Evolutionary conservation across 2,329 filamentous ascomycete genomes (phyloP), one percentile per base, ranked within the genome.

Genomic region (Amylocarpus encephaloides): DNA sequence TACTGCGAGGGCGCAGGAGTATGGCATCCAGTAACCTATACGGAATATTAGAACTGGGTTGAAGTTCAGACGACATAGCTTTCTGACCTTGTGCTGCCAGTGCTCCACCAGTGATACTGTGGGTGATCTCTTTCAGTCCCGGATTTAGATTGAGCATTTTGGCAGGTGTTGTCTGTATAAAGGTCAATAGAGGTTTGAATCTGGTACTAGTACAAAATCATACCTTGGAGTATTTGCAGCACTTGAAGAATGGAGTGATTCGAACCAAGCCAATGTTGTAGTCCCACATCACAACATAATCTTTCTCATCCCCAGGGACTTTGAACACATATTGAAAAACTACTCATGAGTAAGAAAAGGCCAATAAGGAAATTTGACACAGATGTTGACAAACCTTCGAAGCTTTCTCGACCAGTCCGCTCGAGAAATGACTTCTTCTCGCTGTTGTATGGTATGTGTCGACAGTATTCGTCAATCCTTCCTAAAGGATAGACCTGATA

Each of bases 1-100:
- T 46, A 98, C 74, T 10, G 89, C 90, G 68, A 80, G 86, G 42
- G 93, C 93, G 59, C 90, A 94, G 35, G 80, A 72, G 62, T 84
- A 97, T 2, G 92, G 92, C 79, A 97, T 89, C 93, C 93, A 98
- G 69, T 97, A 98, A 32, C 93, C 90, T 95, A 53, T 22, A 35
- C n/a, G 22, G 13, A 48, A 48, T 48, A 35, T 59, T 48, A 57
- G 39, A n/a, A 39, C n/a, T 18, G 39, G 40, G 57, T n/a, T 43
- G 39, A 36, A 48, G 36, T 52, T 36, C 32, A 49, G 36, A 12
- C 16, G 18, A 12, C 33, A 30, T 19, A 43, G 32, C 30, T 43
- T 10, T 18, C 34, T 44, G 73, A 90, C 88, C 91, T 82, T 98
- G 93, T 46, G 91, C 92, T 53, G 82, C 82, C 50, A 97, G 83